Conservation (phyloP, 176 grass and related monocot species). For the Eremochloa ophiuroides region DNA sequence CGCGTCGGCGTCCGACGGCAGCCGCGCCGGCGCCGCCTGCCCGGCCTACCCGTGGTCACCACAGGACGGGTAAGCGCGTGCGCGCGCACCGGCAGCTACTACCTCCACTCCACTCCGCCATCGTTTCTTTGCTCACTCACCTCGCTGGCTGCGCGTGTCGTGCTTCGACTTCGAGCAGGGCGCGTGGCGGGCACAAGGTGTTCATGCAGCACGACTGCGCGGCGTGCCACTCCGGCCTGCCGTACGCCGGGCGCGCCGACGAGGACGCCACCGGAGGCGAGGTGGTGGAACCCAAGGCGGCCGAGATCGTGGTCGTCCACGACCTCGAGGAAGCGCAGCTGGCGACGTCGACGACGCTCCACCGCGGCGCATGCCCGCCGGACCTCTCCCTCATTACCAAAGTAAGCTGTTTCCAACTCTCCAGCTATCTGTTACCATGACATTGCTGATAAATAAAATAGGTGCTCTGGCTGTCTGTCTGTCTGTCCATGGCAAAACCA, state of each 20-base stretch:
- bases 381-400: conserved; percentile 25
- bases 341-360: background rate
- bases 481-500: background rate
- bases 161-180: background rate
- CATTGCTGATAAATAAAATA: background rate
- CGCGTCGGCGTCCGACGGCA: conserved; percentile 14
- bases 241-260: conserved; percentile 14
- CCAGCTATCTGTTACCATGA: background rate
- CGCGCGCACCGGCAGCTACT: background rate
- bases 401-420: conserved; percentile 10
- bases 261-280: background rate
- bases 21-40: background rate
- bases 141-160: background rate
- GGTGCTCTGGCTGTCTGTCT: background rate
- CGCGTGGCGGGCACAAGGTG: conserved; percentile 40
- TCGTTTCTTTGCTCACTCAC: background rate
- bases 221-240: conserved; percentile 63
- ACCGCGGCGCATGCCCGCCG: background rate
- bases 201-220: conserved; percentile 60
- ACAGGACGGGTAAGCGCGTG: conserved; percentile 25
- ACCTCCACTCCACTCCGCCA: background rate
- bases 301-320: conserved; percentile 43
- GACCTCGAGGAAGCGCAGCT: background rate
- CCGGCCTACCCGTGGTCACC: conserved; percentile 61
- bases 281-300: background rate